A percentile compares a stretch with the other conserved stretches of the same genome.
Evolutionary conservation across 2,329 filamentous ascomycete genomes (phyloP).

Genomic region (Paraconiothyrium sp.): DNA sequence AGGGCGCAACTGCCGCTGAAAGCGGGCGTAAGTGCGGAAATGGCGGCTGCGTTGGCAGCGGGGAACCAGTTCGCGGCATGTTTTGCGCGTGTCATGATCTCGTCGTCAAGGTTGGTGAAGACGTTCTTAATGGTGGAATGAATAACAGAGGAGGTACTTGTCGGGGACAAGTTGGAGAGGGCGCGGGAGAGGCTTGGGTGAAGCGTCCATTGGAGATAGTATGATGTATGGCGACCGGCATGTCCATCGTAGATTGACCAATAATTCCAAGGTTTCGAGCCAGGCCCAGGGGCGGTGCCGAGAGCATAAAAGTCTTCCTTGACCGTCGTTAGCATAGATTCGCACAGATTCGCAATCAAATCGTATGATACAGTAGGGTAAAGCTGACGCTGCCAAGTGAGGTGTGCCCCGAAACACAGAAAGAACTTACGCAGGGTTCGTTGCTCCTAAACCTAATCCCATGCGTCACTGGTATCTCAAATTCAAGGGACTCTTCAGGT

Average conservation of each 20-base stretch:
- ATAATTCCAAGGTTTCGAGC: conserved; percentile 44
- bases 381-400: not conserved
- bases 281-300: conserved; percentile 41
- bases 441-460: conserved; percentile 43
- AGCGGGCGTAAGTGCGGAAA: conserved; percentile 47
- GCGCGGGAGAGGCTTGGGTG: conserved; percentile 55
- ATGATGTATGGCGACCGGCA: conserved; percentile 56
- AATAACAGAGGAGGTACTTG: conserved; percentile 58
- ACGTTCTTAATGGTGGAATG: conserved; percentile 65
- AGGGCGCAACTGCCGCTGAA: conserved; percentile 70
- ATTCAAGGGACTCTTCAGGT: conserved; percentile 33
- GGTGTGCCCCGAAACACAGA: not conserved
- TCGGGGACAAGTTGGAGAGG: conserved; percentile 41
- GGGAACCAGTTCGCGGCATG: conserved; percentile 52
- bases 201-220: conserved; percentile 53
- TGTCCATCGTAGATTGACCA: conserved; percentile 63
- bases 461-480: conserved; percentile 44
- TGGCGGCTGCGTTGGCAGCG: conserved; percentile 40
- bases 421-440: conserved; percentile 35
- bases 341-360: not conserved
- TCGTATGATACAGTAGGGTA: not conserved
- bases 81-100: conserved; percentile 58
- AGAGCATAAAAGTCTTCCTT: conserved; percentile 45
- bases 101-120: conserved; percentile 67
- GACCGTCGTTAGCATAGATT: conserved; percentile 6